These are phyloP conservation scores for Pycnococcus provasolii DNA, from an alignment of 139 green algal genomes.

Conservation along the genomic window DNA sequence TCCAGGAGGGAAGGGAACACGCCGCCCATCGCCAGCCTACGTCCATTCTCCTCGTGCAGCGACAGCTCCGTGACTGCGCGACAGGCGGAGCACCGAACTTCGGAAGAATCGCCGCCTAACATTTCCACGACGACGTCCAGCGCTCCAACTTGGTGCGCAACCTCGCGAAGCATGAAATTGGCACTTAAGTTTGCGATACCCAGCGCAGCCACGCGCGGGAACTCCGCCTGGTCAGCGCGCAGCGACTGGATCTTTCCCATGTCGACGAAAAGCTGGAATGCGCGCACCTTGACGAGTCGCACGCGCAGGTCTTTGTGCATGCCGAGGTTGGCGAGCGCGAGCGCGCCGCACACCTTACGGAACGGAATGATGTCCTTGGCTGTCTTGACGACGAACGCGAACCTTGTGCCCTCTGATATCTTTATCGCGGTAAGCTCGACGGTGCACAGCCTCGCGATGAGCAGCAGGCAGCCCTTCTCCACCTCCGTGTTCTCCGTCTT, in stretches of 20 bases:
- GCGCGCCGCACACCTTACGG: constrained; percentile 1
- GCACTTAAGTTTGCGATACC: constrained; percentile 1
- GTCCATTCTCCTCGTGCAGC: constrained; percentile 13
- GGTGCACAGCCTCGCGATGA: constrained; percentile 8
- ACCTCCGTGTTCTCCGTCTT: constrained; percentile 19
- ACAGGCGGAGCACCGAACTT: constrained; percentile 3
- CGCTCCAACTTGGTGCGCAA: not conserved
- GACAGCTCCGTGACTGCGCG: not conserved
- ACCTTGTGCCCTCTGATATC: not conserved
- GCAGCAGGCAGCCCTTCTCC: constrained; percentile 14
- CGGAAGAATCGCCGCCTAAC: not conserved
- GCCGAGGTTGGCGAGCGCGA: constrained; percentile 11
- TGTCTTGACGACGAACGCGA: not conserved
- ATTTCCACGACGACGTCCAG: constrained; percentile 7
- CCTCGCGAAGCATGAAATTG: not conserved
- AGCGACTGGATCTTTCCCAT: not conserved
- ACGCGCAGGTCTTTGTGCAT: constrained; percentile 8
- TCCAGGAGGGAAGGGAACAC: constrained; percentile 5
- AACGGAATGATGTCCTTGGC: constrained; percentile 5
- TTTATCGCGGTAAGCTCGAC: not conserved
- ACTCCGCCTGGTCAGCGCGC: constrained; percentile 8
- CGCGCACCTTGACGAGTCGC: constrained; percentile 4
- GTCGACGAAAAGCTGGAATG: constrained; percentile 10
- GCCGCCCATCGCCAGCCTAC: not conserved
- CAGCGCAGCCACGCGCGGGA: constrained; percentile 5